These are phyloP conservation scores for Neoboletus subvelutipes DNA, from an alignment of 768 basidiomycete species.

Conservation along the genomic window DNA sequence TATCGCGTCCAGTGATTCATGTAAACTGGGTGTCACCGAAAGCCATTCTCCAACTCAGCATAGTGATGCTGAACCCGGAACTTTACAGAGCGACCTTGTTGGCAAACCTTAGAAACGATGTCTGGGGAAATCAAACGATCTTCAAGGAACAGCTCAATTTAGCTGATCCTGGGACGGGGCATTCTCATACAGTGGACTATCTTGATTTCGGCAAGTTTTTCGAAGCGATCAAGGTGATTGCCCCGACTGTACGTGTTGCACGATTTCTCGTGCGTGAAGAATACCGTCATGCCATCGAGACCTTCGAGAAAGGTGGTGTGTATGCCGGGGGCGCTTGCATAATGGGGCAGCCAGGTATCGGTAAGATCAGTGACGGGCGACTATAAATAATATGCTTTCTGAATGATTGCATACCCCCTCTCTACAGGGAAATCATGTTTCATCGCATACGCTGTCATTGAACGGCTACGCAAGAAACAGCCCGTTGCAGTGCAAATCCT, in stretches of 20 bases:
- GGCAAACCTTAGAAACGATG: not conserved
- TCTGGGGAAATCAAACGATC: slow-evolving; percentile 3
- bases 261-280: slow-evolving; percentile 4
- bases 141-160: not conserved
- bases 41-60: not conserved
- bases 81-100: not conserved
- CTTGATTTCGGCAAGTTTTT: slow-evolving; percentile 3
- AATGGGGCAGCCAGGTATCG: slow-evolving; percentile 3
- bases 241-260: not conserved
- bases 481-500: slow-evolving; percentile 2
- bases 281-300: slow-evolving; percentile 1
- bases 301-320: not conserved
- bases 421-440: slow-evolving; percentile 6
- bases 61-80: not conserved
- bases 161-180: not conserved
- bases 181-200: not conserved
- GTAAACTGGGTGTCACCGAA: not conserved
- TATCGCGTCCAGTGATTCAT: not conserved
- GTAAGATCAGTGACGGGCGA: not conserved
- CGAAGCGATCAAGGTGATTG: not conserved
- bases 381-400: not conserved
- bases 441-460: slow-evolving; percentile 7
- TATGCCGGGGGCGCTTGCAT: not conserved
- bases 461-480: slow-evolving; percentile 1
- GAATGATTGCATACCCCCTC: not conserved